Conservation (phyloP, 768 basidiomycete genomes). For the Hortiboletus campestris region DNA sequence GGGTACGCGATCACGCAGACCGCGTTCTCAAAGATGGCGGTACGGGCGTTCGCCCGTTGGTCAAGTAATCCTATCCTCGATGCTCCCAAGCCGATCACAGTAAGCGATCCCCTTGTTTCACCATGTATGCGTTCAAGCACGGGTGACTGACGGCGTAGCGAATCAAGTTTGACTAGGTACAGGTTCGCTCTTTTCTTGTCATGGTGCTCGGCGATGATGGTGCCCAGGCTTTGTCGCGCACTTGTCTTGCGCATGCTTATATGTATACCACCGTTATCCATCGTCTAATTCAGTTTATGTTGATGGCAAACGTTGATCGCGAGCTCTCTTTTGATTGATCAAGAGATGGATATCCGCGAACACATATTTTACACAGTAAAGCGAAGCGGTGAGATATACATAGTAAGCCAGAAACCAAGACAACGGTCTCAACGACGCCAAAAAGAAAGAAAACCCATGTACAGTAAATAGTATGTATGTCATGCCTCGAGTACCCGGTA, state of each 20-base stretch:
- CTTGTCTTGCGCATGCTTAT: not conserved
- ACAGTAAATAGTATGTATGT: constrained; percentile 6
- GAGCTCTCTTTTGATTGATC: not conserved
- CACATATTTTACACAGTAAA: not conserved
- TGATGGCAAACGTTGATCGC: not conserved
- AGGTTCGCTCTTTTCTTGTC: not conserved
- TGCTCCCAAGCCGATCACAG: not conserved
- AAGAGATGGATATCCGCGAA: not conserved
- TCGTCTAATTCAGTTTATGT: constrained; percentile 1
- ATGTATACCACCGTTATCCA: constrained; percentile 9
- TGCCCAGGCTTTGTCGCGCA: not conserved
- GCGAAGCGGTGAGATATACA: not conserved
- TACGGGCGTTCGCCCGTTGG: constrained; percentile 36
- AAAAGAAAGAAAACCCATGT: not conserved
- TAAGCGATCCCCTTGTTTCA: constrained; percentile 13
- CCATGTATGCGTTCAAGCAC: not conserved
- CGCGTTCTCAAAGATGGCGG: constrained; percentile 46
- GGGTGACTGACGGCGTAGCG: constrained; percentile 9
- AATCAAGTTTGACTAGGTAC: constrained; percentile 2
- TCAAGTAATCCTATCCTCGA: constrained; percentile 33
- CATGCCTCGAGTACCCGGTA: constrained; percentile 41
- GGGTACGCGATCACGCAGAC: constrained; percentile 37
- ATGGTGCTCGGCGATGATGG: not conserved
- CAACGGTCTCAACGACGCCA: not conserved
- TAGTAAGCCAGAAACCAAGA: not conserved